Conservation (phyloP, 1,284 basidiomycete genomes). For the Macrocybe sp. region DNA sequence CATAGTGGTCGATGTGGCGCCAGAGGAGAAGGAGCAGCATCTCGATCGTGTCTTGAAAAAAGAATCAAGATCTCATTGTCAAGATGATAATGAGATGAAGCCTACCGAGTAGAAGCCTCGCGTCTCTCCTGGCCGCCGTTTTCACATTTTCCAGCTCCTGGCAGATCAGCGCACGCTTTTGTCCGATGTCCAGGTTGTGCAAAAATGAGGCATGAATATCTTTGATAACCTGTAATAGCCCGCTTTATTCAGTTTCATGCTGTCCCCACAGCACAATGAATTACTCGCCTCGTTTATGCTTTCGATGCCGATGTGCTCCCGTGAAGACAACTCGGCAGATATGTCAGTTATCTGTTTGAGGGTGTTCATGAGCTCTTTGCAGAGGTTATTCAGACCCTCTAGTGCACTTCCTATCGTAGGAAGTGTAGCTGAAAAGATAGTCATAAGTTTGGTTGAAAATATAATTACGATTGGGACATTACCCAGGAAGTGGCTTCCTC, state of each 20-base stretch:
- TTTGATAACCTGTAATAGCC: slow-evolving; percentile 43
- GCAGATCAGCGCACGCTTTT: slow-evolving; percentile 60
- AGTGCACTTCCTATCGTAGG: slow-evolving; percentile 77
- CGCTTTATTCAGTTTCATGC: slow-evolving; percentile 3
- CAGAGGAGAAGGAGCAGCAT: slow-evolving; percentile 82
- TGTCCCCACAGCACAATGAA: not conserved
- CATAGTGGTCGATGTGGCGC: slow-evolving; percentile 74
- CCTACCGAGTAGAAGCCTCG: slow-evolving; percentile 48
- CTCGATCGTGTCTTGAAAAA: slow-evolving; percentile 63
- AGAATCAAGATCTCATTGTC: not conserved
- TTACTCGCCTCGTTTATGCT: slow-evolving; percentile 62
- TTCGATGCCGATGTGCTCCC: slow-evolving; percentile 64
- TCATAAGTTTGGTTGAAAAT: slow-evolving; percentile 12
- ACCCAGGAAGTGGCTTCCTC: slow-evolving; percentile 31
- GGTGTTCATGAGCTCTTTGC: slow-evolving; percentile 52
- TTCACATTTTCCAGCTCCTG: slow-evolving; percentile 53
- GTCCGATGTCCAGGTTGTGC: slow-evolving; percentile 61
- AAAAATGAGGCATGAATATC: slow-evolving; percentile 51
- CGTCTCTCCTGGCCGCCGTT: slow-evolving; percentile 36
- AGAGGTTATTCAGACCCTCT: slow-evolving; percentile 61
- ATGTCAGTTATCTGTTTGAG: slow-evolving; percentile 67
- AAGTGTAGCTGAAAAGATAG: slow-evolving; percentile 46
- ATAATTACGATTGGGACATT: slow-evolving; percentile 4
- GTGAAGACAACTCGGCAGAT: slow-evolving; percentile 66
- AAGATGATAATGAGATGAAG: slow-evolving; percentile 5